Evolutionary conservation across 768 basidiomycete genomes (phyloP).

Genomic region (Amanita subjunquillea): DNA sequence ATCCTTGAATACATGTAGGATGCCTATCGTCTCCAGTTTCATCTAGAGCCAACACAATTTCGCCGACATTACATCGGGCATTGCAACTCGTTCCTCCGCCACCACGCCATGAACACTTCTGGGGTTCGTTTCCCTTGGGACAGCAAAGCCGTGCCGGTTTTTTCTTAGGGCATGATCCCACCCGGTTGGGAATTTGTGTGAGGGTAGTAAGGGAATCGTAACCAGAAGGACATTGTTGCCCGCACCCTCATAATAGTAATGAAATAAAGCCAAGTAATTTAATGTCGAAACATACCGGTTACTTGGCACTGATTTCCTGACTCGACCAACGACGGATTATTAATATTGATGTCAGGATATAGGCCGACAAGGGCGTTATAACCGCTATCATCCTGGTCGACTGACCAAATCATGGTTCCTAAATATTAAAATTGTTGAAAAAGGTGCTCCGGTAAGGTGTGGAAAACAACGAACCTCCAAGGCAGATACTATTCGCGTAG

Average conservation of each 20-base stretch:
- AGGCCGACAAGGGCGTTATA: slow-evolving; percentile 1
- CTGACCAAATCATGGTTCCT: slow-evolving; percentile 15
- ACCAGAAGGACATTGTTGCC: slow-evolving; percentile 12
- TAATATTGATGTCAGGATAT: slow-evolving; percentile 7
- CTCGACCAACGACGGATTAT: slow-evolving; percentile 10
- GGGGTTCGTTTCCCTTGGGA: slow-evolving; percentile 12
- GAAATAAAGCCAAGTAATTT: neutral
- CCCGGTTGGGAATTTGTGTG: slow-evolving; percentile 8
- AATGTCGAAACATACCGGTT: too few species aligned
- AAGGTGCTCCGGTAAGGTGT: too few species aligned
- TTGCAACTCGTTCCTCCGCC: slow-evolving; percentile 13
- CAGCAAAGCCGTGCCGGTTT: slow-evolving; percentile 12
- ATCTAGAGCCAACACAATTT: slow-evolving; percentile 12
- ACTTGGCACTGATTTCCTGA: neutral
- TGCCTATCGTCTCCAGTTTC: slow-evolving; percentile 9
- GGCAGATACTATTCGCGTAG: slow-evolving; percentile 11
- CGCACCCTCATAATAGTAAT: slow-evolving; percentile 11
- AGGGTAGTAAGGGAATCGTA: slow-evolving; percentile 11
- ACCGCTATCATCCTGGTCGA: slow-evolving; percentile 10
- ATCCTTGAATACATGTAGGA: slow-evolving; percentile 13
- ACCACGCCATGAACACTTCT: slow-evolving; percentile 12
- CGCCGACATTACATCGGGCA: slow-evolving; percentile 12
- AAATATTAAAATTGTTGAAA: too few species aligned
- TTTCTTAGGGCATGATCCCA: slow-evolving; percentile 7
- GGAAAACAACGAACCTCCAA: slow-evolving; percentile 3